phyloP scores from a whole-genome alignment of 2,329 filamentous ascomycete species.

The Verticillium albo-atrum region DNA sequence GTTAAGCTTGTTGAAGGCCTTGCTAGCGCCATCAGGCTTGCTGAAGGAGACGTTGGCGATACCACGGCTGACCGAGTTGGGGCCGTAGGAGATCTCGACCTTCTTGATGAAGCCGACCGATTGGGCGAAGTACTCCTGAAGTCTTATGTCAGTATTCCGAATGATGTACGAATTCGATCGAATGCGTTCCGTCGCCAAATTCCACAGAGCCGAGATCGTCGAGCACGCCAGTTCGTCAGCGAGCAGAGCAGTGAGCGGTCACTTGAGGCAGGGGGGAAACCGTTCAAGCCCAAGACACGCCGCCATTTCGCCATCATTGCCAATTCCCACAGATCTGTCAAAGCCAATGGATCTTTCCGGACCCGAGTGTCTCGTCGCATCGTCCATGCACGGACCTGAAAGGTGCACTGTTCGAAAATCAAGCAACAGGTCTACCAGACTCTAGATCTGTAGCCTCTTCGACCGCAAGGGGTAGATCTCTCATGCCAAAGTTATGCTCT shows the following conservation, averaged over 20 bases:
- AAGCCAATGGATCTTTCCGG: background rate
- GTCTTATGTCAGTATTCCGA: conserved; percentile 61
- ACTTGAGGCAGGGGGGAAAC: background rate
- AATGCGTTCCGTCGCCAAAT: conserved; percentile 10
- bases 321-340: background rate
- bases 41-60: conserved; percentile 86
- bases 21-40: conserved; percentile 75
- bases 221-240: conserved; percentile 13
- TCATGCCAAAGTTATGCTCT: conserved; percentile 3
- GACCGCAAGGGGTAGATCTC: background rate
- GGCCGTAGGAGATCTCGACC: conserved; percentile 88
- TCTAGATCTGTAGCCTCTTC: background rate
- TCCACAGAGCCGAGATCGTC: background rate
- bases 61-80: conserved; percentile 85
- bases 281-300: background rate
- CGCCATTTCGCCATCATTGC: background rate
- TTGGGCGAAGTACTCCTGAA: conserved; percentile 93
- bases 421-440: background rate
- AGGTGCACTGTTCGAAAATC: background rate
- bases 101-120: conserved; percentile 87
- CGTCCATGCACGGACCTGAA: background rate
- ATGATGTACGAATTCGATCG: conserved; percentile 23
- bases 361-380: background rate
- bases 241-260: conserved; percentile 31
- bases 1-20: conserved; percentile 80